Percentiles rank a stretch among this genome's conserved stretches.
These are phyloP conservation scores for Trypethelium eluteriae DNA, from an alignment of 495 filamentous ascomycete species.

Conservation along the genomic window DNA sequence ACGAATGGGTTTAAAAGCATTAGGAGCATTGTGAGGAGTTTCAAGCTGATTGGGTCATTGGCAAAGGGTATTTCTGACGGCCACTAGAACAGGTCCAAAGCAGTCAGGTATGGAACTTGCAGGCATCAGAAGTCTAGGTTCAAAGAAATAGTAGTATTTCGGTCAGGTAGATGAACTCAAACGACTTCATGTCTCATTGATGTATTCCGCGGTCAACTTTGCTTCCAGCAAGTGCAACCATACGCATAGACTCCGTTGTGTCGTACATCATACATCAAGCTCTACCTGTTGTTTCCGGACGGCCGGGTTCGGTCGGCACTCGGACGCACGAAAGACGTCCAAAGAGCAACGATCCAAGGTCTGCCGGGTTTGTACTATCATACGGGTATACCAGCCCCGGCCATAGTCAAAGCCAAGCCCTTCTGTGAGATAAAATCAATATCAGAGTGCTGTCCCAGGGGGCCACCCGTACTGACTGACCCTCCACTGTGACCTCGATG, in stretches of 20 bases:
- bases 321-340: background rate
- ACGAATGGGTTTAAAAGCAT: background rate
- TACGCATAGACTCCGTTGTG: background rate
- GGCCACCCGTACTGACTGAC: constrained; percentile 8
- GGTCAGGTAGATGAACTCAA: background rate
- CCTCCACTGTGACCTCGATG: background rate
- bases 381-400: background rate
- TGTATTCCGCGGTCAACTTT: too few relatives aligned
- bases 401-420: background rate
- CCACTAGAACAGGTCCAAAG: too few relatives aligned
- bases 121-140: background rate
- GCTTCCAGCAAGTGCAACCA: too few relatives aligned
- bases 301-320: too few relatives aligned
- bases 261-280: background rate
- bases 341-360: background rate
- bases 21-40: background rate
- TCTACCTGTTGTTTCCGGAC: background rate
- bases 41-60: background rate
- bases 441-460: constrained; percentile 8
- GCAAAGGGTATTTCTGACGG: background rate
- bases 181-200: too few relatives aligned
- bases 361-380: background rate
- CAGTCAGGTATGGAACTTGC: too few relatives aligned
- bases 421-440: background rate
- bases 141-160: background rate